Evolutionary conservation across 805 yeast species (phyloP), one percentile per base, ranked within the genome.

Genomic region (Zygosaccharomyces siamensis): DNA sequence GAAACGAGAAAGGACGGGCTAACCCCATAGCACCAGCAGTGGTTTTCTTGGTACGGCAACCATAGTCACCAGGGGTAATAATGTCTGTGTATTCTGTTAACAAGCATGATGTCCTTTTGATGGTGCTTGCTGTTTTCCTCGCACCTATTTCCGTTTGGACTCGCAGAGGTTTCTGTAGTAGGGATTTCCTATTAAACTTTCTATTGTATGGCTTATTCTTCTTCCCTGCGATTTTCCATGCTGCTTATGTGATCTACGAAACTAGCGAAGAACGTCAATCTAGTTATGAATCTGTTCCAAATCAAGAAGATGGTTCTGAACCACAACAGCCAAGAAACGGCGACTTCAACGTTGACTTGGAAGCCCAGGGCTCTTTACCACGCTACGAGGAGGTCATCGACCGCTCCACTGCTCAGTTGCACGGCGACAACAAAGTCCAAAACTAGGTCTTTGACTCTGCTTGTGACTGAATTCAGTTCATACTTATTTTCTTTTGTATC

Each of bases 161-260:
- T 21, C 51, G 64, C 20, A 50, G 49, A 20, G 66, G 66, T 7
- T 50, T 60, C 37, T 55, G 49, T 14, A 50, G 50, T 18, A 55
- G 54, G 41, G 63, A 60, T 24, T 46, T 54, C 16, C 48, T 60
- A 37, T 41, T 62, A 20, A 60, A 55, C 42, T 1, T 59, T 16
- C 35, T 60, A 12, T 44, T 62, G 12, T 55, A 53, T 31, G 14
- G 56, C 1, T 28, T 59, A 8, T 48, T 60, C 20, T 59, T 54
- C 45, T 55, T 62, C 52, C 64, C 64, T 18, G 66, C 63, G 12
- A 52, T 52, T 8, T 49, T 61, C 24, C 66, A 62, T 42, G 59
- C 62, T 7, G 48, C 53, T 11, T 62, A 60, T 33, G 58, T 62
- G 20, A 46, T 62, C 27, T 53, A 59, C 33, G 60, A 53, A 48